Conservation (phyloP, 1,284 basidiomycete genomes). For the Xanthoconium separans region DNA sequence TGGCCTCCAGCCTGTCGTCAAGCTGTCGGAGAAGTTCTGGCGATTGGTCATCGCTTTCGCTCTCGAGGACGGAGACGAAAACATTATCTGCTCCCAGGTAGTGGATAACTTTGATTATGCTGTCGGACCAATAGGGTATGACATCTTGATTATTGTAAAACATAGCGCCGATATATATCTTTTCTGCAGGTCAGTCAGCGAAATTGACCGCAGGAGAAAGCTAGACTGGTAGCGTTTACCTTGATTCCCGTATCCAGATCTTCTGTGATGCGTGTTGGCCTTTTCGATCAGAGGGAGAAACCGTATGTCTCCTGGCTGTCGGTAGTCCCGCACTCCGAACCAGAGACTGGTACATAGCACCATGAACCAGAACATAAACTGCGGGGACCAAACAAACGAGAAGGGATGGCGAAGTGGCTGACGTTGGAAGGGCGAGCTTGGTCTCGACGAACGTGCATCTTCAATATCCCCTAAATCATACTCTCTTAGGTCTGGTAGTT, state of each 20-base stretch:
- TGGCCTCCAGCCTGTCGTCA: slow-evolving; percentile 9
- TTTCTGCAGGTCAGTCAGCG: slow-evolving; percentile 9
- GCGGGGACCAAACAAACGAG: neutral
- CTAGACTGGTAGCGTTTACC: slow-evolving; percentile 6
- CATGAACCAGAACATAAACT: slow-evolving; percentile 10
- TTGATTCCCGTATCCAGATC: slow-evolving; percentile 19
- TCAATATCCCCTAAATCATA: neutral
- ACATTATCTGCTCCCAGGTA: slow-evolving; percentile 50
- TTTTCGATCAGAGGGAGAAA: slow-evolving; percentile 14
- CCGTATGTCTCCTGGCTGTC: slow-evolving; percentile 13
- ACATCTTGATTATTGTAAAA: slow-evolving; percentile 41
- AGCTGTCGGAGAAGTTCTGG: slow-evolving; percentile 13
- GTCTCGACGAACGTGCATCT: neutral
- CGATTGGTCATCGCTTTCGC: slow-evolving; percentile 43
- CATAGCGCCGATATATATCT: slow-evolving; percentile 36
- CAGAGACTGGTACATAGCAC: slow-evolving; percentile 7
- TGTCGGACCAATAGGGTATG: slow-evolving; percentile 41
- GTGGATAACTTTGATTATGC: slow-evolving; percentile 37
- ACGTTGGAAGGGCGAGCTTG: neutral
- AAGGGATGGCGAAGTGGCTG: neutral
- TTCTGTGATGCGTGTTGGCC: slow-evolving; percentile 12
- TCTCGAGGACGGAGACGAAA: slow-evolving; percentile 58
- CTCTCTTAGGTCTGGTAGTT: neutral
- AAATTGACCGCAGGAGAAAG: too few species aligned
- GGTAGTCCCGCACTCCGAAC: slow-evolving; percentile 7